Evolutionary conservation across 1,139 yeast species (phyloP).

Genomic region (Groenewaldozyma sp.): DNA sequence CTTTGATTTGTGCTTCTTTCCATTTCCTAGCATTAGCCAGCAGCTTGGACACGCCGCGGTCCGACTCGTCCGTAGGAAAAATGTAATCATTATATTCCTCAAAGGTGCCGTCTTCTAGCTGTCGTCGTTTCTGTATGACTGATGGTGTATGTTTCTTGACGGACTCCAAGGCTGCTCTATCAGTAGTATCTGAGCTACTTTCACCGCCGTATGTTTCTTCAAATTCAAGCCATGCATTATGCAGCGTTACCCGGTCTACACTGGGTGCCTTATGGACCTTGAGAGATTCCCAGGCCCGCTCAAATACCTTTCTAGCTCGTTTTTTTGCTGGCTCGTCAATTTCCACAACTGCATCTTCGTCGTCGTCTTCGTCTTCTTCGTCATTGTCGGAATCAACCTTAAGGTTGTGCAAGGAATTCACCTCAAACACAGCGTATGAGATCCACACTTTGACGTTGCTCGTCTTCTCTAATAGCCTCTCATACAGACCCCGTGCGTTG

Average conservation of each 20-base stretch:
- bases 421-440: slow-evolving; percentile 61
- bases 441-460: slow-evolving; percentile 48
- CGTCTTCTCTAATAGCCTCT: slow-evolving; percentile 33
- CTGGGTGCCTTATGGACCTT: slow-evolving; percentile 29
- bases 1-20: slow-evolving; percentile 25
- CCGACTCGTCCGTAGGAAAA: slow-evolving; percentile 43
- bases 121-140: slow-evolving; percentile 40
- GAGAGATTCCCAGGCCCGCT: slow-evolving; percentile 42
- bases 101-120: slow-evolving; percentile 38
- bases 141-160: slow-evolving; percentile 49
- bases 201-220: slow-evolving; percentile 55
- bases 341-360: slow-evolving; percentile 40
- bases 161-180: slow-evolving; percentile 12
- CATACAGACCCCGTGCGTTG: slow-evolving; percentile 47
- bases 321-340: slow-evolving; percentile 44
- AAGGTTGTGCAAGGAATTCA: slow-evolving; percentile 43
- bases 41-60: slow-evolving; percentile 39
- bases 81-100: slow-evolving; percentile 55
- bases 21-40: slow-evolving; percentile 58
- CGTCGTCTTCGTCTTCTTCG: slow-evolving; percentile 32
- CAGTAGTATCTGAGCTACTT: slow-evolving; percentile 21
- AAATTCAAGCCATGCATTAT: slow-evolving; percentile 59
- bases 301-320: slow-evolving; percentile 48
- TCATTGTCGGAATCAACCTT: slow-evolving; percentile 36
- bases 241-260: slow-evolving; percentile 43